phyloP scores from a whole-genome alignment of 2,329 filamentous ascomycete genomes.

The Bipolaris bicolor region DNA sequence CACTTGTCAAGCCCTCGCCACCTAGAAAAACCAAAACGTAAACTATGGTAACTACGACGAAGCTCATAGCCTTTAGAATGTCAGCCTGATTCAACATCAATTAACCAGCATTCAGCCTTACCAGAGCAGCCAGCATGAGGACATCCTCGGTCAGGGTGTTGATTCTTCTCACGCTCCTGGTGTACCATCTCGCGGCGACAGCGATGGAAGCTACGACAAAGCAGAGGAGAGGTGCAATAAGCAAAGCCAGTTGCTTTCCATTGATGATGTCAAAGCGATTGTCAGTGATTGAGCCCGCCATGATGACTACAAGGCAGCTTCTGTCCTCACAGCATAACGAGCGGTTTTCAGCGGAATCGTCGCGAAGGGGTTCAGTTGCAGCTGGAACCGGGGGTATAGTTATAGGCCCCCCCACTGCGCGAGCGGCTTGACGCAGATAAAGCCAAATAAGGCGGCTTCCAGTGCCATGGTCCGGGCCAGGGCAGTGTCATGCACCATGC shows the following conservation, averaged over 20 bases:
- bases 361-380: conserved; percentile 6
- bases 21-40: conserved; percentile 25
- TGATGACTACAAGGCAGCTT: conserved; percentile 10
- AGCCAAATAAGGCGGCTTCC: conserved; percentile 10
- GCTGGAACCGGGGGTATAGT: conserved; percentile 12
- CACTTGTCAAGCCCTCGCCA: conserved; percentile 25
- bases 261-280: conserved; percentile 27
- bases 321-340: conserved; percentile 14
- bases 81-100: conserved; percentile 4
- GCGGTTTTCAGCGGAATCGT: conserved; percentile 1
- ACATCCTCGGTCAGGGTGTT: conserved; percentile 26
- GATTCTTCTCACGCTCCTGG: conserved; percentile 24
- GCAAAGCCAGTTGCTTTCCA: conserved; percentile 22
- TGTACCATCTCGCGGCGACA: conserved; percentile 29
- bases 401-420: conserved; percentile 3
- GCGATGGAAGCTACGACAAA: conserved; percentile 20
- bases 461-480: conserved; percentile 10
- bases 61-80: conserved; percentile 22
- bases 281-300: conserved; percentile 15
- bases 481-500: conserved; percentile 17
- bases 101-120: conserved; percentile 7
- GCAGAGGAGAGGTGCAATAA: conserved; percentile 25
- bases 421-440: conserved; percentile 13
- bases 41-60: conserved; percentile 24
- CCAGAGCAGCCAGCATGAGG: conserved; percentile 25